Evolutionary conservation across 352 stramenopile species (phyloP).

Genomic region (Pythium biforme): DNA sequence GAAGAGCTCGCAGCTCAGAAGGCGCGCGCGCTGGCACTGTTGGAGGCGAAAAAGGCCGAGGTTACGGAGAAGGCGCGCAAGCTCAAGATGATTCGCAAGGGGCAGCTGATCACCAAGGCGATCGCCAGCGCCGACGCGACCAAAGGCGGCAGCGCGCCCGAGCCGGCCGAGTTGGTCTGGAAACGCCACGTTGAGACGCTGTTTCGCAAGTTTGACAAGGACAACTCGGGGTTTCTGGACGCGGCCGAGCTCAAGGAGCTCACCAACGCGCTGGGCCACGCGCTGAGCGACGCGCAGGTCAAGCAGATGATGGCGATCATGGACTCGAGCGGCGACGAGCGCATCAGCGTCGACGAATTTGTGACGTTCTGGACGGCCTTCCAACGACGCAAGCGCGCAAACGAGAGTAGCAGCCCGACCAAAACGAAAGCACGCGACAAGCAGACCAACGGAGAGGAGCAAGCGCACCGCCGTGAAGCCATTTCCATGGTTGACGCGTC

Average conservation of each 20-base stretch:
- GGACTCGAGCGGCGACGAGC: constrained; percentile 55
- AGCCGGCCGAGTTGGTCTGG: constrained; percentile 25
- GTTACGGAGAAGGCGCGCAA: constrained; percentile 39
- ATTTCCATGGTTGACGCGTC: constrained; percentile 28
- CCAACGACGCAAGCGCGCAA: constrained; percentile 28
- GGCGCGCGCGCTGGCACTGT: constrained; percentile 38
- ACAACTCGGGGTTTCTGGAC: constrained; percentile 60
- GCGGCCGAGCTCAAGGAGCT: constrained; percentile 48
- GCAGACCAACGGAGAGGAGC: background rate
- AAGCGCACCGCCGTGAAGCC: constrained; percentile 10
- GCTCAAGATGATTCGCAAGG: constrained; percentile 37
- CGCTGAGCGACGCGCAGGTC: constrained; percentile 41
- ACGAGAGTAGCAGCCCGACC: background rate
- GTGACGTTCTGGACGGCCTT: constrained; percentile 68
- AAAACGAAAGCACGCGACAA: background rate
- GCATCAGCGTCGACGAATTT: constrained; percentile 65
- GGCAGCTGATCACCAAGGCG: constrained; percentile 29
- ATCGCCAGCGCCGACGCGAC: constrained; percentile 13
- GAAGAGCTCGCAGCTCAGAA: constrained; percentile 45
- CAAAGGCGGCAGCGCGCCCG: background rate
- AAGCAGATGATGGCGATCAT: constrained; percentile 59
- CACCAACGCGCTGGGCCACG: constrained; percentile 44
- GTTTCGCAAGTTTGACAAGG: constrained; percentile 58
- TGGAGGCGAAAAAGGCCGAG: constrained; percentile 44
- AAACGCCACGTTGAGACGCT: constrained; percentile 32